Evolutionary conservation across 2,329 filamentous ascomycete species (phyloP), one percentile per base, ranked within the genome.

Genomic region (Scorias spongiosa): DNA sequence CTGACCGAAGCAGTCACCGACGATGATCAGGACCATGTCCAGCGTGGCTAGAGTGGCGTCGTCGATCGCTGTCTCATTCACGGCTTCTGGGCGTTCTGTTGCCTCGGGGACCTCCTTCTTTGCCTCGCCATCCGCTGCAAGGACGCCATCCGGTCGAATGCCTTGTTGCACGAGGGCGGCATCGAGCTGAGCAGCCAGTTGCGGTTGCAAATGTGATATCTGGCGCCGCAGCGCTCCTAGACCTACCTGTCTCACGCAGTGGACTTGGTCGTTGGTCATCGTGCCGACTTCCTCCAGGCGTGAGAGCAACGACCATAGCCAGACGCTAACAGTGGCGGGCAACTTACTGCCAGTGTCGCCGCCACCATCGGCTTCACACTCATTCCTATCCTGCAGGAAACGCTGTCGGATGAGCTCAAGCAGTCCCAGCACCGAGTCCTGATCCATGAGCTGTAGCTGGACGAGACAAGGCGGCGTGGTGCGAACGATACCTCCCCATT

Each of bases 1-100:
- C 64, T 96, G 89, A 1, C 89, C 87, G 63, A 88, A 96, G 51
- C 84, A 78, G 63, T 94, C 87, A 54, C 86, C 88, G 40, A 83
- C 80, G 30, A 95, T 73, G 0, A 84, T 91, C 52, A 95, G 68
- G 43, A 95, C 84, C 85, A 93, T 93, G 63, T 93, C 88, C 29
- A 95, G 69, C 36, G 86, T 87, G n/a, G 78, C 81, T 5, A 40
- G 6, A 12, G 3, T 18, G 4, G 11, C 11, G 12, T 40, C 12
- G 12, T 15, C 38, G 20, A 5, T 18, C 17, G 38, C 38, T 5
- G 14, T 5, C 18, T 40, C 18, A 18, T 14, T 10, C 12, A 5
- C 18, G 4, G 11, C 11, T 18, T 40, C 20, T 11, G 11, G 3
- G 11, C 5, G 12, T 7, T 17, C 14, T 11, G 12, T 18, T 11